These are phyloP conservation scores for Pichia sp. DNA, from an alignment of 1,139 yeast genomes.

Conservation along the genomic window DNA sequence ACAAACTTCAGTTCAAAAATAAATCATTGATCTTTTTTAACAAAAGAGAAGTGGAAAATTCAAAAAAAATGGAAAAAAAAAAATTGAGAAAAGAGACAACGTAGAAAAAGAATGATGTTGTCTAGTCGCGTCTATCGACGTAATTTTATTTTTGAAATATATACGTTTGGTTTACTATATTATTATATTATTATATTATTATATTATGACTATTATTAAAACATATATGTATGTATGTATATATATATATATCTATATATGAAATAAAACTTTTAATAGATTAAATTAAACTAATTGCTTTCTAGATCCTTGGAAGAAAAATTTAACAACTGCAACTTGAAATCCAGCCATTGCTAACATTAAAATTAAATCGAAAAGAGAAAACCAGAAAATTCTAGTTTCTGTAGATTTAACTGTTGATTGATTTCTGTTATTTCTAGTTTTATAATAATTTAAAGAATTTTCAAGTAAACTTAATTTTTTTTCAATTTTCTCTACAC, in stretches of 20 bases:
- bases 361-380: conserved; percentile 70
- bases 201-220: too few species aligned
- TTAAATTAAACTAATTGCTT: conserved; percentile 58
- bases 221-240: not conserved
- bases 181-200: too few species aligned
- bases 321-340: conserved; percentile 79
- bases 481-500: conserved; percentile 57
- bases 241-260: not conserved
- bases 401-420: conserved; percentile 87
- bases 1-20: too few species aligned
- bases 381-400: conserved; percentile 78
- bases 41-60: too few species aligned
- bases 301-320: conserved; percentile 80
- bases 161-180: too few species aligned
- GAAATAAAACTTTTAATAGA: too few species aligned
- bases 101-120: too few species aligned
- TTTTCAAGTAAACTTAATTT: conserved; percentile 62
- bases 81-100: too few species aligned
- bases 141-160: not conserved
- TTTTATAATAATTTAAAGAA: conserved; percentile 73
- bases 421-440: conserved; percentile 90
- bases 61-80: too few species aligned
- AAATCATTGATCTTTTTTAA: too few species aligned
- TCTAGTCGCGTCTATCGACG: too few species aligned
- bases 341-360: conserved; percentile 82